Conservation (phyloP, 2,329 filamentous ascomycete genomes). For the Alternaria rosae region DNA sequence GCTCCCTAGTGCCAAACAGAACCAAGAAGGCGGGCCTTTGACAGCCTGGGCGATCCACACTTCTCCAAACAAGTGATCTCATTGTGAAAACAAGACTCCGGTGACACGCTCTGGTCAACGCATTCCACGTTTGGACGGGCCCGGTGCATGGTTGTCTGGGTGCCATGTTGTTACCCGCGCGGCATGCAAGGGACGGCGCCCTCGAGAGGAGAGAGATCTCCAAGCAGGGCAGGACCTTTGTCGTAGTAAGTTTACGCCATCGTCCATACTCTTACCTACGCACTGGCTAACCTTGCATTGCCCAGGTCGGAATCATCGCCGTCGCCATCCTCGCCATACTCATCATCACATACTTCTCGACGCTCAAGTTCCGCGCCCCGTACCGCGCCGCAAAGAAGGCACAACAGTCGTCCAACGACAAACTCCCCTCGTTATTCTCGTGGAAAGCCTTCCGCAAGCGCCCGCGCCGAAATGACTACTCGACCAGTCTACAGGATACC, state of each 20-base stretch:
- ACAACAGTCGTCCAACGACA: constrained; percentile 27
- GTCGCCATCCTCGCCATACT: constrained; percentile 42
- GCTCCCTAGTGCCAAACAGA: constrained; percentile 24
- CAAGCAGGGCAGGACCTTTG: constrained; percentile 33
- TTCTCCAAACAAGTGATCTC: constrained; percentile 33
- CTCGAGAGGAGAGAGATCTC: constrained; percentile 29
- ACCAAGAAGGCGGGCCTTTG: constrained; percentile 20
- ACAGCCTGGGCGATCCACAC: constrained; percentile 30
- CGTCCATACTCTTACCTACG: background rate
- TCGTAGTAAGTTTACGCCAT: constrained; percentile 36
- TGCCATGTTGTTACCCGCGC: constrained; percentile 40
- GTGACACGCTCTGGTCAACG: constrained; percentile 13
- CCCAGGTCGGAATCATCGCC: constrained; percentile 40
- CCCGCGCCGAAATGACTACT: constrained; percentile 42
- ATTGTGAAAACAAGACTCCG: constrained; percentile 27
- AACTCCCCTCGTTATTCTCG: constrained; percentile 43
- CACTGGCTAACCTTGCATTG: constrained; percentile 17
- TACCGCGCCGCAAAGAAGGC: constrained; percentile 16
- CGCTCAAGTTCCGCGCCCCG: constrained; percentile 31
- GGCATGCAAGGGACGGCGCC: constrained; percentile 27
- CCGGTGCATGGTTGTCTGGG: constrained; percentile 6
- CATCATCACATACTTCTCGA: constrained; percentile 41
- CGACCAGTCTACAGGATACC: constrained; percentile 44
- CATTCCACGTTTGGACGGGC: constrained; percentile 14
- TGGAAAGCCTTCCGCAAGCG: constrained; percentile 38